Percentiles rank a stretch among this genome's conserved stretches.
Evolutionary conservation across 2,329 filamentous ascomycete species (phyloP).

Genomic region (Cladophialophora carrionii): DNA sequence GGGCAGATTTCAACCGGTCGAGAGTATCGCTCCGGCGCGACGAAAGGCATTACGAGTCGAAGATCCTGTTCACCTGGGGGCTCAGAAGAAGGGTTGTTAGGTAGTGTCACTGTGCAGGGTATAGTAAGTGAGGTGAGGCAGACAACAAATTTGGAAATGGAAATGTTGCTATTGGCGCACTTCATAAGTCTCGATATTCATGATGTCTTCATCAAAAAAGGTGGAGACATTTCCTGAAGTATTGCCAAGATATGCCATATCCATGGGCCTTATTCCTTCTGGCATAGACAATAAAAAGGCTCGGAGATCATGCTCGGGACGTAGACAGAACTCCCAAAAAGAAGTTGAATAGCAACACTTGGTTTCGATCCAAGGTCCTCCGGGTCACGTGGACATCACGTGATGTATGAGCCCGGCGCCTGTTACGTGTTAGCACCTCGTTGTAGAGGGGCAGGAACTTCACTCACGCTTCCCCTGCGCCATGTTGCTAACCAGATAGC

Average conservation of each 20-base stretch:
- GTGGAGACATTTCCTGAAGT: too few relatives aligned
- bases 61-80: not conserved
- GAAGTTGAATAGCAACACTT: constrained; percentile 1
- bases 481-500: constrained; percentile 43
- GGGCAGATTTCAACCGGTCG: constrained; percentile 10
- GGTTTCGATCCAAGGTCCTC: constrained; percentile 44
- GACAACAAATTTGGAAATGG: not conserved
- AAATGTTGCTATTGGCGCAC: not conserved
- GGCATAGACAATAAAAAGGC: too few relatives aligned
- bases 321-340: too few relatives aligned
- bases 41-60: constrained; percentile 21
- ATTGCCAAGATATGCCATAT: too few relatives aligned
- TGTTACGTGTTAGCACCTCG: not conserved
- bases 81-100: not conserved
- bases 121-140: not conserved
- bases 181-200: too few relatives aligned
- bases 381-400: constrained; percentile 40
- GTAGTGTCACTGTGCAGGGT: not conserved
- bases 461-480: constrained; percentile 49
- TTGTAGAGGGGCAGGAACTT: too few relatives aligned
- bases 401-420: constrained; percentile 50
- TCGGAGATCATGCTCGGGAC: too few relatives aligned
- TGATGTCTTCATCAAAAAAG: too few relatives aligned
- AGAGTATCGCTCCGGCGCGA: not conserved
- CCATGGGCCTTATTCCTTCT: too few relatives aligned